A percentile compares a stretch with the other conserved stretches of the same genome.
These are phyloP conservation scores for Leccinum boreale DNA, from an alignment of 768 basidiomycete species.

Conservation along the genomic window DNA sequence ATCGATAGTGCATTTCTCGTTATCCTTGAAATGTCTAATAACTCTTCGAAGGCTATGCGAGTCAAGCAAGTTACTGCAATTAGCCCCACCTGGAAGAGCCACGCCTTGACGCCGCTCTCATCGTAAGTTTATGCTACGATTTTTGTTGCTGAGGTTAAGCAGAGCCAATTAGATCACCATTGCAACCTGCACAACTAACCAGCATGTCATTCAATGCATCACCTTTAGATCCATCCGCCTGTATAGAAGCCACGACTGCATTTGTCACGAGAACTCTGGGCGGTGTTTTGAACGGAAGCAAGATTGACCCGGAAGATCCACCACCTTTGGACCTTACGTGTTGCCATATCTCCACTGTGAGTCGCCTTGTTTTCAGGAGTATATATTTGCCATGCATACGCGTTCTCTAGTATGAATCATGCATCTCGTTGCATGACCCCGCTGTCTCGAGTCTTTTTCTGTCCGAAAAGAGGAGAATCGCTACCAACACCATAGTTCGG, in stretches of 20 bases:
- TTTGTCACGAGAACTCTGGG: slow-evolving; percentile 54
- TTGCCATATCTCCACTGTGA: slow-evolving; percentile 46
- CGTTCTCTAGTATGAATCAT: slow-evolving; percentile 9
- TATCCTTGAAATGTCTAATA: slow-evolving; percentile 55
- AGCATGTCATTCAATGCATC: slow-evolving; percentile 42
- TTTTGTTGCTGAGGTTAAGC: slow-evolving; percentile 5
- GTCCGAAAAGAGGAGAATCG: slow-evolving; percentile 44
- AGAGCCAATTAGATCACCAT: slow-evolving; percentile 33
- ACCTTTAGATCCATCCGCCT: slow-evolving; percentile 35
- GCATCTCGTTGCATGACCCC: slow-evolving; percentile 19
- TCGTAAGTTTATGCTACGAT: slow-evolving; percentile 39
- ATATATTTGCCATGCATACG: slow-evolving; percentile 1
- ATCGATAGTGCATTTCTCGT: slow-evolving; percentile 49
- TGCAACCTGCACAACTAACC: slow-evolving; percentile 49
- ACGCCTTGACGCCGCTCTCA: slow-evolving; percentile 32
- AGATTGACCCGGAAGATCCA: slow-evolving; percentile 39
- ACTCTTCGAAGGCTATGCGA: slow-evolving; percentile 37
- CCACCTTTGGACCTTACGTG: slow-evolving; percentile 55
- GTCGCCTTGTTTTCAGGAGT: background rate
- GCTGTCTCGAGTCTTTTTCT: slow-evolving; percentile 45
- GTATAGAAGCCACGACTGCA: slow-evolving; percentile 40
- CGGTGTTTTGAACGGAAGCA: slow-evolving; percentile 47
- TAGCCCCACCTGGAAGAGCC: slow-evolving; percentile 68
- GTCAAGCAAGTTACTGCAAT: slow-evolving; percentile 60
- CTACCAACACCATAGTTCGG: slow-evolving; percentile 34